A percentile compares a stretch with the other conserved stretches of the same genome.
Conservation (phyloP, 352 stramenopile genomes). For the Globisporangium lucens region DNA sequence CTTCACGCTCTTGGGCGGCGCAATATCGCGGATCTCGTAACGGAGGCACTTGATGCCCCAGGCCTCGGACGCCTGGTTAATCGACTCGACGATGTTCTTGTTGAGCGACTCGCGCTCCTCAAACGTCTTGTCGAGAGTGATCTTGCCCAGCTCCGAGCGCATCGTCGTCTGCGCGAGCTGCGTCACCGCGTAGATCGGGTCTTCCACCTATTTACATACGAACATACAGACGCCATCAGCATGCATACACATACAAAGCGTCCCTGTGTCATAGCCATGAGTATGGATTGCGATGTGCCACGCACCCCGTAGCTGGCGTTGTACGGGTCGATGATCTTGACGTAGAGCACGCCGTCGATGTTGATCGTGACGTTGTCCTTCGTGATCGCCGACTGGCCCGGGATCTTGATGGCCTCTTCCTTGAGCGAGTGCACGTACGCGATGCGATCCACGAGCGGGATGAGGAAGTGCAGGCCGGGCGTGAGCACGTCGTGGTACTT, state of each 20-base stretch:
- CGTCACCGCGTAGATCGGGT: constrained; percentile 87
- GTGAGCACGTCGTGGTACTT: constrained; percentile 87
- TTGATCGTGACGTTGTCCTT: constrained; percentile 91
- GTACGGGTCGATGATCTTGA: constrained; percentile 89
- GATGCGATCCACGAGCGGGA: constrained; percentile 88
- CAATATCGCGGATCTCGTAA: constrained; percentile 91
- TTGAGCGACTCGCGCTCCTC: constrained; percentile 92
- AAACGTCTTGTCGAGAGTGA: constrained; percentile 93
- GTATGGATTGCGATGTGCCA: neutral
- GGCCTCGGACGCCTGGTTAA: constrained; percentile 87
- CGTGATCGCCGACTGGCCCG: constrained; percentile 88
- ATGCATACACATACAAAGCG: neutral
- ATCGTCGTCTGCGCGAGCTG: constrained; percentile 92
- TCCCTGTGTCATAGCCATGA: neutral
- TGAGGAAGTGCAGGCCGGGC: constrained; percentile 88
- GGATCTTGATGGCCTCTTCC: constrained; percentile 90
- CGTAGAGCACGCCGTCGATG: constrained; percentile 91
- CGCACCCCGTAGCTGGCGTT: constrained; percentile 80
- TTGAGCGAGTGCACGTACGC: constrained; percentile 92
- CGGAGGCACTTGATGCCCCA: constrained; percentile 91
- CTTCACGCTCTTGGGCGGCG: constrained; percentile 82
- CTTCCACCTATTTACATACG: constrained; percentile 39
- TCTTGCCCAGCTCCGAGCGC: constrained; percentile 90
- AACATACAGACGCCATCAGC: neutral
- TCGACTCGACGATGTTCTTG: constrained; percentile 88